Conservation (phyloP, 148 eudicot species). For the Cornus controversa region DNA sequence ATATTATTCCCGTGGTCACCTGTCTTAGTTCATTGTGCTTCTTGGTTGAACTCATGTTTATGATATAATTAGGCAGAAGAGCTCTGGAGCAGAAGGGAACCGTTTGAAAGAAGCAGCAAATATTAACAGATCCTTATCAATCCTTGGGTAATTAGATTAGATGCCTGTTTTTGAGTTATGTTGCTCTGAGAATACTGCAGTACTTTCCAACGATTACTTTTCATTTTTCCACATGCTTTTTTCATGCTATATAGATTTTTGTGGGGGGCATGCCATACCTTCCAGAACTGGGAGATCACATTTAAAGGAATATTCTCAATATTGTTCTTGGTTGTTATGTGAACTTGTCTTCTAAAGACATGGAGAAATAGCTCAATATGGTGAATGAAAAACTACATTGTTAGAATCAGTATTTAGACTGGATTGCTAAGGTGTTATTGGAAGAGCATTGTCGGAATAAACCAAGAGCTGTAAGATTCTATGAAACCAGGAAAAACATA, state of each 20-base stretch:
- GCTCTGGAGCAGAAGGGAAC: slow-evolving; percentile 74
- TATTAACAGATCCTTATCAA: slow-evolving; percentile 67
- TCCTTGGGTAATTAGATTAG: slow-evolving; percentile 49
- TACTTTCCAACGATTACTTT: slow-evolving; percentile 8
- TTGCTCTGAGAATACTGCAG: slow-evolving; percentile 2
- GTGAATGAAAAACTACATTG: too few relatives aligned
- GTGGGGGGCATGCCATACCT: too few relatives aligned
- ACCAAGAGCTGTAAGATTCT: too few relatives aligned
- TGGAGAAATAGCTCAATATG: too few relatives aligned
- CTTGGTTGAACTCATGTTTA: not conserved
- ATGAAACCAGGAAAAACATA: too few relatives aligned
- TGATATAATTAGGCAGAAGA: slow-evolving; percentile 51
- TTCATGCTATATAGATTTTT: not conserved
- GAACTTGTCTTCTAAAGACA: too few relatives aligned
- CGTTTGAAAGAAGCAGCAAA: slow-evolving; percentile 73
- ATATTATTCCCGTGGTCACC: not conserved
- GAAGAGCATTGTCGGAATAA: too few relatives aligned
- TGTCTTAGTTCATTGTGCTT: slow-evolving; percentile 12
- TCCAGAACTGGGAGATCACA: too few relatives aligned
- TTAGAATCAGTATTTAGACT: too few relatives aligned
- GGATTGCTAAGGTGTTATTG: too few relatives aligned
- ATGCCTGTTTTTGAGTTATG: not conserved
- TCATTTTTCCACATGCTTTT: not conserved
- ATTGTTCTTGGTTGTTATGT: too few relatives aligned
- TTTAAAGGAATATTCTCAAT: too few relatives aligned